phyloP scores from a whole-genome alignment of 257 asterid genomes.

The Marsdenia floribunda region DNA sequence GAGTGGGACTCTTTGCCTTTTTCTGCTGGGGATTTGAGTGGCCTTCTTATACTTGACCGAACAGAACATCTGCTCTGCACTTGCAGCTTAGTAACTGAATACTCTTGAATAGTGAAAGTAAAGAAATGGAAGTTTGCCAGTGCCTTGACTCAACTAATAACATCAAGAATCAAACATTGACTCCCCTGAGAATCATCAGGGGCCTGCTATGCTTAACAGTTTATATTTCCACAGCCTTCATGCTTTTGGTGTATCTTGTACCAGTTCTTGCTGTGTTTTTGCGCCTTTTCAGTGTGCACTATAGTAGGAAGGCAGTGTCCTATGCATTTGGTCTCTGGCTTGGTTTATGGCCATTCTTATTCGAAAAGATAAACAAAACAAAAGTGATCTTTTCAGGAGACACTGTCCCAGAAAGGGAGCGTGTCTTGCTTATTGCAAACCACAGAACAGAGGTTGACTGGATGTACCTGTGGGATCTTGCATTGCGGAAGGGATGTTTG shows the following conservation, averaged over 20 bases:
- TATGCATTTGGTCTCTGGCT: slow-evolving; percentile 74
- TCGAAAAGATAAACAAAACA: slow-evolving; percentile 72
- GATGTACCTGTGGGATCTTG: slow-evolving; percentile 97
- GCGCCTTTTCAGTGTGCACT: slow-evolving; percentile 51
- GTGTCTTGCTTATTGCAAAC: slow-evolving; percentile 70
- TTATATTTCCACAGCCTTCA: slow-evolving; percentile 59
- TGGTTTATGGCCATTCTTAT: slow-evolving; percentile 89
- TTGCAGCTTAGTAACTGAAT: not conserved
- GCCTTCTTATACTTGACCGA: not conserved
- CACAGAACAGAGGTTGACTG: slow-evolving; percentile 94
- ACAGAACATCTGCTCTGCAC: not conserved
- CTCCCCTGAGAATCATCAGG: slow-evolving; percentile 41
- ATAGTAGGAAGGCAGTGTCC: slow-evolving; percentile 53
- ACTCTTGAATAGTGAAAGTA: slow-evolving; percentile 1
- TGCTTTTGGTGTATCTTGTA: slow-evolving; percentile 44
- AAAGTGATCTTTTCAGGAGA: slow-evolving; percentile 80
- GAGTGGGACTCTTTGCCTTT: slow-evolving; percentile 2
- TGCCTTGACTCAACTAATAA: slow-evolving; percentile 2
- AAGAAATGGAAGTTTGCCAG: slow-evolving; percentile 12
- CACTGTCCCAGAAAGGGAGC: slow-evolving; percentile 53
- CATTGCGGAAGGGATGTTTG: slow-evolving; percentile 66
- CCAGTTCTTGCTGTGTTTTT: slow-evolving; percentile 43
- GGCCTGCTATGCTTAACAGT: slow-evolving; percentile 56
- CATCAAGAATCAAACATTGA: slow-evolving; percentile 44
- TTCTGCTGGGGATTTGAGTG: not conserved